These are phyloP conservation scores for Capillidium rhysosporum DNA, from an alignment of 371 early-diverging fungal species.

Conservation along the genomic window DNA sequence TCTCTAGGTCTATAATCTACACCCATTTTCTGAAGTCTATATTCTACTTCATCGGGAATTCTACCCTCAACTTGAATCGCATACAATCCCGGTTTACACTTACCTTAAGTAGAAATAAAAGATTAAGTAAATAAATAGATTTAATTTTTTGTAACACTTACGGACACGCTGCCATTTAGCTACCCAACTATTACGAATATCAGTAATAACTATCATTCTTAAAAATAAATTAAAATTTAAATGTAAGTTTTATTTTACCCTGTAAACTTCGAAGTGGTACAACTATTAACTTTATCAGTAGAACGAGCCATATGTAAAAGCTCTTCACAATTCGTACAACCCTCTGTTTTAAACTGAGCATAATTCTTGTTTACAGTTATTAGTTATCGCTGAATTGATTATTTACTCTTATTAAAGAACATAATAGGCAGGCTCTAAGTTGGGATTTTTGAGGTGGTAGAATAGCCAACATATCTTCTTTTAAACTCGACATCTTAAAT, in stretches of 20 bases:
- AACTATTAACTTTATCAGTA: conserved; percentile 48
- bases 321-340: conserved; percentile 88
- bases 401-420: conserved; percentile 71
- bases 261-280: conserved; percentile 74
- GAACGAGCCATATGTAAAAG: conserved; percentile 51
- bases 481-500: no score
- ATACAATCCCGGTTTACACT: conserved; percentile 66
- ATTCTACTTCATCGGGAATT: conserved; percentile 71
- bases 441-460: conserved; percentile 14
- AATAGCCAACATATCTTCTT: not conserved
- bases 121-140: not conserved
- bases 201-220: conserved; percentile 35
- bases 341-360: conserved; percentile 51
- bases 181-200: conserved; percentile 10
- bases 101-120: conserved; percentile 24
- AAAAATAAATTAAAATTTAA: not conserved
- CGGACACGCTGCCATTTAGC: no score
- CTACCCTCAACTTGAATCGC: conserved; percentile 80
- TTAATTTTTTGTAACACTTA: not conserved
- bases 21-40: conserved; percentile 50
- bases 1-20: conserved; percentile 33
- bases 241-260: conserved; percentile 26
- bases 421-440: conserved; percentile 79
- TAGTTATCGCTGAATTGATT: not conserved
- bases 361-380: conserved; percentile 39